Conservation (phyloP, 2,329 filamentous ascomycete genomes). For the Phaeophleospora eucalypticola region DNA sequence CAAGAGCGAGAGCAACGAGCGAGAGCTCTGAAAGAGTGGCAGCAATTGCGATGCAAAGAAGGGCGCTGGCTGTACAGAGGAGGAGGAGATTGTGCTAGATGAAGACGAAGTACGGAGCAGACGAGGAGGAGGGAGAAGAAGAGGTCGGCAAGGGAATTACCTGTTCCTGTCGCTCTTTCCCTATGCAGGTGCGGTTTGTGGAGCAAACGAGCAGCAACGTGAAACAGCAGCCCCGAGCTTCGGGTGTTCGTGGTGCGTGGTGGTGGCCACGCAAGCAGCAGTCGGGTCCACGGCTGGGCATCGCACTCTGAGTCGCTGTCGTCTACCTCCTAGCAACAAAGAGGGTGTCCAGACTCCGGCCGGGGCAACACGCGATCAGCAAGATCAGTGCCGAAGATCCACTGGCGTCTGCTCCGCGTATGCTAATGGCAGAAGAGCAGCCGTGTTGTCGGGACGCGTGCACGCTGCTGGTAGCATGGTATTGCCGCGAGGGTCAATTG, state of each 20-base stretch:
- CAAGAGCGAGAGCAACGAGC: conserved; percentile 39
- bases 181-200: background rate
- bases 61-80: conserved; percentile 19
- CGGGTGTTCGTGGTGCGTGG: background rate
- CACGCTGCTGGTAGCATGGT: too few relatives aligned
- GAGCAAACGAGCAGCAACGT: conserved; percentile 14
- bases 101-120: conserved; percentile 7
- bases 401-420: too few relatives aligned
- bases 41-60: conserved; percentile 25
- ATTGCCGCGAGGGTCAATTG: too few relatives aligned
- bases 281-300: background rate
- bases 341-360: background rate
- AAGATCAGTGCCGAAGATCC: background rate
- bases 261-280: conserved; percentile 6
- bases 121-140: conserved; percentile 9
- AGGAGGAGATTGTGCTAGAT: conserved; percentile 3
- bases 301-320: background rate
- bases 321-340: too few relatives aligned
- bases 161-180: conserved; percentile 3
- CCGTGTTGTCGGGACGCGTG: too few relatives aligned
- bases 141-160: conserved; percentile 17
- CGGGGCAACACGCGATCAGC: background rate
- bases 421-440: too few relatives aligned
- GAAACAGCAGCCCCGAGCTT: background rate
- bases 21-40: conserved; percentile 34